Conservation (phyloP, 352 stramenopile genomes). For the Globisporangium spinosum region DNA sequence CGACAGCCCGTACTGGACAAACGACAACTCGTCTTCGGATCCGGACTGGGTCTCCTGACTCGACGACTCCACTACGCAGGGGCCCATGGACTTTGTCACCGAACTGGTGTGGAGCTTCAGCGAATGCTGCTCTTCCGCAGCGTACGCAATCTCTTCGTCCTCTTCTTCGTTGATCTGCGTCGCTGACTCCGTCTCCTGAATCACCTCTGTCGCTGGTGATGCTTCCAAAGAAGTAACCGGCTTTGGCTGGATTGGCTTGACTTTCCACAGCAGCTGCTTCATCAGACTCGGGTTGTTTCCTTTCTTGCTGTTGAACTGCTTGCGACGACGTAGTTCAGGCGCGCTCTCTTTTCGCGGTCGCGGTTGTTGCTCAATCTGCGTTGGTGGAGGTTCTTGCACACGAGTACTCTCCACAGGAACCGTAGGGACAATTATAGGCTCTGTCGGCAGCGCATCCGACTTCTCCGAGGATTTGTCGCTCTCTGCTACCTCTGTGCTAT, state of each 20-base stretch:
- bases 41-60: conserved; percentile 73
- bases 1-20: conserved; percentile 29
- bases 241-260: conserved; percentile 23
- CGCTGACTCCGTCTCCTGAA: not conserved
- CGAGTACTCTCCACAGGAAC: not conserved
- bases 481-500: not conserved
- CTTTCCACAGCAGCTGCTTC: conserved; percentile 68
- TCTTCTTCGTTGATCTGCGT: conserved; percentile 14
- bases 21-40: conserved; percentile 48
- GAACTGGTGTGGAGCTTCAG: conserved; percentile 39
- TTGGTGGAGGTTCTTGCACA: not conserved
- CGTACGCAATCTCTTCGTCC: conserved; percentile 42
- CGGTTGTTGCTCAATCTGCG: conserved; percentile 8
- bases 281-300: conserved; percentile 24
- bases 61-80: conserved; percentile 37
- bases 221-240: conserved; percentile 1
- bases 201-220: conserved; percentile 13
- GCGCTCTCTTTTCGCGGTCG: not conserved
- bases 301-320: conserved; percentile 12
- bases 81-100: conserved; percentile 16
- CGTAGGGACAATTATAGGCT: not conserved
- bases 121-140: conserved; percentile 31
- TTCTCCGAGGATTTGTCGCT: not conserved
- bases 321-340: conserved; percentile 12
- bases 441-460: not conserved